Conservation (phyloP, 192 early-diverging fungal species). For the Coemansia sp. region DNA sequence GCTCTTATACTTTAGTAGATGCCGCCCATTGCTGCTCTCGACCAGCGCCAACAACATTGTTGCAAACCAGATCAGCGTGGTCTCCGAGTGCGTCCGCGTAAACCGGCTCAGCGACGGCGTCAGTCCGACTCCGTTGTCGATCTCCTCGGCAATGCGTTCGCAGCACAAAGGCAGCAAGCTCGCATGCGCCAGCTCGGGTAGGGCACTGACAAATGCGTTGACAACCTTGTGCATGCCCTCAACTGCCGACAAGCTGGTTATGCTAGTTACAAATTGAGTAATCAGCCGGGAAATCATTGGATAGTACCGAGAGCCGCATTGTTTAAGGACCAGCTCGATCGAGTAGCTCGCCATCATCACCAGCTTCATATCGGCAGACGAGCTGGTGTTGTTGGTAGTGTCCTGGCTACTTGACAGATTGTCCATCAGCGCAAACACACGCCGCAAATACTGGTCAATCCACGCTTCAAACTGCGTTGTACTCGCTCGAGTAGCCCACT, state of each 20-base stretch:
- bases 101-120: constrained; percentile 42
- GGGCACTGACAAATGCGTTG: constrained; percentile 31
- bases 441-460: constrained; percentile 77
- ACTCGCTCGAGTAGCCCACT: constrained; percentile 65
- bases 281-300: constrained; percentile 52
- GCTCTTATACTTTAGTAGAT: constrained; percentile 30
- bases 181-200: constrained; percentile 40
- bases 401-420: constrained; percentile 43
- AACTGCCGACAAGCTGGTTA: constrained; percentile 46
- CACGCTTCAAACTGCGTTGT: constrained; percentile 88
- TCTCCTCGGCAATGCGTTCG: constrained; percentile 42
- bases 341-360: constrained; percentile 30
- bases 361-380: constrained; percentile 22
- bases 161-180: constrained; percentile 40
- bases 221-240: constrained; percentile 37
- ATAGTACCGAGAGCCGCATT: constrained; percentile 48
- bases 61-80: constrained; percentile 51
- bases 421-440: constrained; percentile 73
- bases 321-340: constrained; percentile 38
- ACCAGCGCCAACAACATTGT: constrained; percentile 30
- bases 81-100: constrained; percentile 42
- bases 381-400: constrained; percentile 15
- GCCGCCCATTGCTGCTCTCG: constrained; percentile 22
- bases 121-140: constrained; percentile 42
- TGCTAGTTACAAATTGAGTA: constrained; percentile 43